phyloP scores from a whole-genome alignment of 768 basidiomycete species.

The Tylopilus sp. region DNA sequence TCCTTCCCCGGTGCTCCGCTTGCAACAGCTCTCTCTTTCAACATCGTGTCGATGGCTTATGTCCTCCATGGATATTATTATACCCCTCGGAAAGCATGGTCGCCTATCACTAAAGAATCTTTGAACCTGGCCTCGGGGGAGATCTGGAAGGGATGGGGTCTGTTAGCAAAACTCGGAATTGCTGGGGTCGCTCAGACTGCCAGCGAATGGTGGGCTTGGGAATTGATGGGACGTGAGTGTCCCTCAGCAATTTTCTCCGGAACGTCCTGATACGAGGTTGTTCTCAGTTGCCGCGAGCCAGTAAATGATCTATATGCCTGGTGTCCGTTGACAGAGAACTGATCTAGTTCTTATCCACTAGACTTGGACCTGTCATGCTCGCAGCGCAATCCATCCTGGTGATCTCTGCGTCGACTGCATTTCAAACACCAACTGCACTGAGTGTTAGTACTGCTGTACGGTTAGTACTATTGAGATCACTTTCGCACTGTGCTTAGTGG shows the following conservation, averaged over 20 bases:
- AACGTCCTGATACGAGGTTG: background rate
- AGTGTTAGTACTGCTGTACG: slow-evolving; percentile 83
- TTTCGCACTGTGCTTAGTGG: no score
- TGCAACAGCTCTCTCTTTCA: no score
- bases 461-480: slow-evolving; percentile 38
- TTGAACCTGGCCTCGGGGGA: slow-evolving; percentile 51
- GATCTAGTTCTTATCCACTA: slow-evolving; percentile 29
- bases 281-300: slow-evolving; percentile 51
- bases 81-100: slow-evolving; percentile 84
- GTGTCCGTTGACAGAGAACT: background rate
- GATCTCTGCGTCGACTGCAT: slow-evolving; percentile 70
- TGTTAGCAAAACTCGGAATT: slow-evolving; percentile 71
- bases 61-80: no score
- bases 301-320: slow-evolving; percentile 27
- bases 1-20: no score
- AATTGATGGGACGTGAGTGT: slow-evolving; percentile 55
- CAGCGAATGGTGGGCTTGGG: slow-evolving; percentile 98
- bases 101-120: slow-evolving; percentile 30
- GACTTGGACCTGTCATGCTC: slow-evolving; percentile 74
- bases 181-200: slow-evolving; percentile 82
- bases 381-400: slow-evolving; percentile 88
- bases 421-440: slow-evolving; percentile 80
- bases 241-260: background rate
- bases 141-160: slow-evolving; percentile 65
- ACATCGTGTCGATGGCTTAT: no score